These are phyloP conservation scores for Wallacemonas sp. DNA, from an alignment of 208 protist species.

Conservation along the genomic window DNA sequence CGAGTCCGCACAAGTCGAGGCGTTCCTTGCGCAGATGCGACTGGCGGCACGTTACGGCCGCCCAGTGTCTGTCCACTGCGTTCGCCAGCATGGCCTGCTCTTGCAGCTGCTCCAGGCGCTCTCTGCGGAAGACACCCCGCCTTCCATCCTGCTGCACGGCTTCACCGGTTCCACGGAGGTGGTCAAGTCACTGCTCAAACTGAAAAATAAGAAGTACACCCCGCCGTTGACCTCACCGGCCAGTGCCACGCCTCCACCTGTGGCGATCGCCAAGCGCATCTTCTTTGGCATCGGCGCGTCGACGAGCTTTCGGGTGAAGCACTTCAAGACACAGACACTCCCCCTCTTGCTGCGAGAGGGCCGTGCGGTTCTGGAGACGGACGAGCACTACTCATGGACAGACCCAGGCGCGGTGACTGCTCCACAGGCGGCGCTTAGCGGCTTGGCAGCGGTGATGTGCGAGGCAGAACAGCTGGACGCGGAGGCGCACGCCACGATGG, in stretches of 20 bases:
- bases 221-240: background rate
- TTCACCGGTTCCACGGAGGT: conserved; percentile 77
- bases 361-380: conserved; percentile 62
- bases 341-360: conserved; percentile 42
- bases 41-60: conserved; percentile 56
- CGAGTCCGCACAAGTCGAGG: conserved; percentile 27
- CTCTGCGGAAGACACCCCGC: conserved; percentile 44
- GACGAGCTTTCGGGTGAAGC: conserved; percentile 61
- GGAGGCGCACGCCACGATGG: background rate
- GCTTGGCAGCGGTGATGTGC: conserved; percentile 5
- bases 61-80: conserved; percentile 81
- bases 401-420: background rate
- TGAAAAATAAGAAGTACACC: conserved; percentile 45
- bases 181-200: conserved; percentile 52
- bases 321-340: conserved; percentile 38
- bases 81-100: conserved; percentile 67
- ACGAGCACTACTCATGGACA: conserved; percentile 35
- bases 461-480: conserved; percentile 8
- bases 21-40: conserved; percentile 57
- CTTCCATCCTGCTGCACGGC: conserved; percentile 75
- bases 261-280: conserved; percentile 37
- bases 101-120: conserved; percentile 36
- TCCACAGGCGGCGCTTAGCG: background rate
- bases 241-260: background rate
- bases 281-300: conserved; percentile 65